Evolutionary conservation across 148 eudicot genomes (phyloP).

Genomic region (Chenopodium suecicum): DNA sequence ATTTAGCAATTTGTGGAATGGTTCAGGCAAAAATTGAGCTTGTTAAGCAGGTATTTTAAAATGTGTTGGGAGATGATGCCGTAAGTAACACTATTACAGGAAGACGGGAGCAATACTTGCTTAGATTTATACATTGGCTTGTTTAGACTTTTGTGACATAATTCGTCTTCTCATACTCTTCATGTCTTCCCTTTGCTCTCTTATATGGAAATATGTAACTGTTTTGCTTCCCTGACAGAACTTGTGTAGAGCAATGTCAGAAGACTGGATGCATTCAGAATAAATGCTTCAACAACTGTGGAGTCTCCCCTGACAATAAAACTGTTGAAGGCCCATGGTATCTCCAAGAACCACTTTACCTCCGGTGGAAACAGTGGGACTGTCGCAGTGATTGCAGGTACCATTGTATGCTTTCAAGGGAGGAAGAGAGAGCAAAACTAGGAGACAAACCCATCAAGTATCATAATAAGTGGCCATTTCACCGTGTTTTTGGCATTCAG

Average conservation of each 20-base stretch:
- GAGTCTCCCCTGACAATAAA: constrained; percentile 49
- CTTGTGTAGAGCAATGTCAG: constrained; percentile 67
- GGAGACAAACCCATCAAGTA: constrained; percentile 64
- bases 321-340: constrained; percentile 64
- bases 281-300: constrained; percentile 64
- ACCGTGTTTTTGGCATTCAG: constrained; percentile 68
- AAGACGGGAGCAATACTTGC: not conserved
- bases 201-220: not conserved
- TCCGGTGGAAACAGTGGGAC: constrained; percentile 79
- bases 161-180: not conserved
- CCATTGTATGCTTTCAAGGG: constrained; percentile 68
- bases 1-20: not conserved
- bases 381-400: constrained; percentile 72
- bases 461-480: constrained; percentile 78
- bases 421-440: constrained; percentile 51
- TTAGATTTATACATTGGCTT: not conserved
- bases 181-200: not conserved
- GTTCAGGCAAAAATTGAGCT: not conserved
- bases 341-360: constrained; percentile 75
- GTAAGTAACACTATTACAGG: not conserved
- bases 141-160: not conserved
- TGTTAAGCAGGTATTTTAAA: not conserved
- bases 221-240: constrained; percentile 31
- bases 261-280: constrained; percentile 70
- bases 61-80: not conserved